Evolutionary conservation across 2,329 filamentous ascomycete species (phyloP).

Genomic region (Fusarium verticillioides): DNA sequence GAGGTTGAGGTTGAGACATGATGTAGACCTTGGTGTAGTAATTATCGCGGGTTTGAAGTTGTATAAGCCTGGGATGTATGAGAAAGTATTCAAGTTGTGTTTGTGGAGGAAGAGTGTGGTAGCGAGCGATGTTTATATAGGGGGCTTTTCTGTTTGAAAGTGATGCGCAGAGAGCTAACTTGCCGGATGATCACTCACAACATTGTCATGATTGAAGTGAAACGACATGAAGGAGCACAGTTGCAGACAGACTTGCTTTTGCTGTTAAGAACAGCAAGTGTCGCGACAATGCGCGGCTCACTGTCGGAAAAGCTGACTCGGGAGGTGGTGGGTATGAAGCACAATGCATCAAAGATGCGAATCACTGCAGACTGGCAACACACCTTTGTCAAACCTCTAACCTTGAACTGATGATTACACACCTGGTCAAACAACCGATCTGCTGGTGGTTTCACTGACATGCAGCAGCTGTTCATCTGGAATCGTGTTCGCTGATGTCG

Average conservation of each 20-base stretch:
- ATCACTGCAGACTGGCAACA: fast-evolving
- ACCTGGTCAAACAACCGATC: fast-evolving
- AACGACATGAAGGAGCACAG: fast-evolving
- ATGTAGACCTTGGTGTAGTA: too few relatives aligned
- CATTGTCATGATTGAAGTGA: fast-evolving
- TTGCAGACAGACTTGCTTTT: fast-evolving
- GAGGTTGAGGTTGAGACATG: not conserved
- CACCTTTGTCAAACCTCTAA: fast-evolving
- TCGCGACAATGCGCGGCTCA: fast-evolving
- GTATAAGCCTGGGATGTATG: too few relatives aligned
- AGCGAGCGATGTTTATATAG: not conserved
- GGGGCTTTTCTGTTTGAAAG: fast-evolving
- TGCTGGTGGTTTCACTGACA: not conserved
- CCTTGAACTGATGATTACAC: not conserved
- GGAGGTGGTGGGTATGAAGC: fast-evolving
- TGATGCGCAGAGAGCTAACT: too few relatives aligned
- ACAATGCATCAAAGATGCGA: not conserved
- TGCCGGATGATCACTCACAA: fast-evolving
- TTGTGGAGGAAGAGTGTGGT: too few relatives aligned
- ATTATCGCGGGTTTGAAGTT: too few relatives aligned
- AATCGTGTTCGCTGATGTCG: not conserved
- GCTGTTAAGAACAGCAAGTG: not conserved
- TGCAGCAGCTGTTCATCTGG: not conserved
- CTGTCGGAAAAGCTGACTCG: not conserved
- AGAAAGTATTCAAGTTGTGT: too few relatives aligned